phyloP scores from a whole-genome alignment of 805 yeast genomes.

The Wickerhamiella kurtzmanii region DNA sequence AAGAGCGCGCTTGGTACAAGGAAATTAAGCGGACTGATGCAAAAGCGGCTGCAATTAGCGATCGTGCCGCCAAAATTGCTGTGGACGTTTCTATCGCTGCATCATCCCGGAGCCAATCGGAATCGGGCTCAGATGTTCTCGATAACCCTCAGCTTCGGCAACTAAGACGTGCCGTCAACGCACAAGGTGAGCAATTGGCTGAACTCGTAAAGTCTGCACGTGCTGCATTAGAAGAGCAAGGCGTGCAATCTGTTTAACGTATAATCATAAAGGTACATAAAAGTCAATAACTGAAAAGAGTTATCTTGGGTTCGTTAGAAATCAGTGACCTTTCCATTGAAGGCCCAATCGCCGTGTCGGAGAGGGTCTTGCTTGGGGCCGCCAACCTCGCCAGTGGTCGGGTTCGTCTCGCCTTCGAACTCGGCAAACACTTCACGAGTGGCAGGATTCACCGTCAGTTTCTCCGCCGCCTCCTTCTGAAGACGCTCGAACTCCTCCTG shows the following conservation, averaged over 20 bases:
- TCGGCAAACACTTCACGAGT: constrained; percentile 75
- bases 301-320: constrained; percentile 36
- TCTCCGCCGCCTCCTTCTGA: constrained; percentile 61
- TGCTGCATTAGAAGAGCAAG: background rate
- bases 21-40: constrained; percentile 30
- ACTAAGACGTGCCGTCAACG: background rate
- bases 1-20: constrained; percentile 32
- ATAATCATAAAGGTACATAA: background rate
- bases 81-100: background rate
- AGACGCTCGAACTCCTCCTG: constrained; percentile 86
- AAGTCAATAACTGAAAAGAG: background rate
- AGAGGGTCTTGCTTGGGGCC: constrained; percentile 98
- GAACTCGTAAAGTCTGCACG: background rate
- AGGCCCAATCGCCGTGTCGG: constrained; percentile 83
- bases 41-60: constrained; percentile 7
- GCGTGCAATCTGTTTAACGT: background rate
- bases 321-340: constrained; percentile 92
- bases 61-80: background rate
- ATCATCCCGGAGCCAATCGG: no score
- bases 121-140: no score
- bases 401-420: constrained; percentile 88
- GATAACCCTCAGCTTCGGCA: no score
- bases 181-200: background rate
- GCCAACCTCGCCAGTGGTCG: constrained; percentile 85
- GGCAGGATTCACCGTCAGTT: constrained; percentile 52